Conservation (phyloP, 345 rosid species). For the Rhodamnia argentea region DNA sequence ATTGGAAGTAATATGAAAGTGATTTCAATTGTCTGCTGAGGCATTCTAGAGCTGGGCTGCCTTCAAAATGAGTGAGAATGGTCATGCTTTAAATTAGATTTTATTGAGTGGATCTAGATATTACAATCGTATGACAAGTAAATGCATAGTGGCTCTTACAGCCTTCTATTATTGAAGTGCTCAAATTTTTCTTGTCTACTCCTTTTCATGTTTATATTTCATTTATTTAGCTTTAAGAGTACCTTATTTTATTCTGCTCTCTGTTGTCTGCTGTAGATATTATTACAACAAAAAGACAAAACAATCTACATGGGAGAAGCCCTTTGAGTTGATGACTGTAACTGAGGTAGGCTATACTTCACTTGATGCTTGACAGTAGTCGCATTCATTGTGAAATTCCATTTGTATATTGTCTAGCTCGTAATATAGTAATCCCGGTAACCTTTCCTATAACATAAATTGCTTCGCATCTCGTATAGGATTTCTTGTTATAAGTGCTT, state of each 20-base stretch:
- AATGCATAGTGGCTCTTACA: not conserved
- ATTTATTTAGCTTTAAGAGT: not conserved
- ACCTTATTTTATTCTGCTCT: not conserved
- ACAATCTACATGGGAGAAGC: slow-evolving; percentile 91
- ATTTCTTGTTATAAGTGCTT: not conserved
- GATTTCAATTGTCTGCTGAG: not conserved
- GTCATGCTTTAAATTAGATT: not conserved
- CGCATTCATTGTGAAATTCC: not conserved
- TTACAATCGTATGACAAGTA: not conserved
- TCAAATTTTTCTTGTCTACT: not conserved
- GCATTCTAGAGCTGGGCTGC: not conserved
- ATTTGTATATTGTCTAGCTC: not conserved
- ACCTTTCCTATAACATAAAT: not conserved
- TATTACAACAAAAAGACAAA: slow-evolving; percentile 79
- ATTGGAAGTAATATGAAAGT: not conserved
- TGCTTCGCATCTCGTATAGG: not conserved
- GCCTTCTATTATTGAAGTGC: not conserved
- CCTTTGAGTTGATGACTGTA: slow-evolving; percentile 81
- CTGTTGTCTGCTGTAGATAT: slow-evolving; percentile 33
- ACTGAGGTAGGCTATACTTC: slow-evolving; percentile 58
- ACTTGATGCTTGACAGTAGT: not conserved
- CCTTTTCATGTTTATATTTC: not conserved
- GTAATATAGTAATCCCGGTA: not conserved
- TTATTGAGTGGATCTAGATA: not conserved
- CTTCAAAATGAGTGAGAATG: not conserved